phyloP scores from a whole-genome alignment of 2,329 filamentous ascomycete genomes.

The Cercospora sp. region DNA sequence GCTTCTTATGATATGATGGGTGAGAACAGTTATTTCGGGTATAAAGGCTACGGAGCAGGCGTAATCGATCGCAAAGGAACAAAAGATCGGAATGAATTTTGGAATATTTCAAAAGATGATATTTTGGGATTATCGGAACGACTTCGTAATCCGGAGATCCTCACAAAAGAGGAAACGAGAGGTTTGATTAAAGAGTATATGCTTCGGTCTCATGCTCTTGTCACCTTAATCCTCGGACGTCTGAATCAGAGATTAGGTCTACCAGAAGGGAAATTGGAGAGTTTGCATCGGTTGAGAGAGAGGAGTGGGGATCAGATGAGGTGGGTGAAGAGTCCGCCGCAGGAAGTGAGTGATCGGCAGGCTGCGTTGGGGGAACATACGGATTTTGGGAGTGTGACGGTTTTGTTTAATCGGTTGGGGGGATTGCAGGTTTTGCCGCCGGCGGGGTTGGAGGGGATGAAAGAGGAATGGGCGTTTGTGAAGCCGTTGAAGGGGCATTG shows the following conservation, averaged over 20 bases:
- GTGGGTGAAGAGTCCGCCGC: conserved; percentile 53
- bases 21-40: conserved; percentile 55
- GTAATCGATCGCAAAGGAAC: conserved; percentile 52
- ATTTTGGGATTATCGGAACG: conserved; percentile 43
- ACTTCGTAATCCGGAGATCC: conserved; percentile 43
- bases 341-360: conserved; percentile 43
- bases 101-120: conserved; percentile 58
- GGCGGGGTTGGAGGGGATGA: background rate
- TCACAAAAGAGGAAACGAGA: conserved; percentile 42
- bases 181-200: conserved; percentile 48
- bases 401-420: conserved; percentile 58
- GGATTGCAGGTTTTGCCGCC: conserved; percentile 56
- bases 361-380: conserved; percentile 56
- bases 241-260: conserved; percentile 50
- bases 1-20: conserved; percentile 55
- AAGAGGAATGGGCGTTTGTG: conserved; percentile 53
- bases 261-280: conserved; percentile 43
- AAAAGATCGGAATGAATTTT: conserved; percentile 55
- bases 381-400: conserved; percentile 57
- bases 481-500: conserved; percentile 52
- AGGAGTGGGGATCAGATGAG: conserved; percentile 56
- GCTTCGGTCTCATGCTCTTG: conserved; percentile 46
- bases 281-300: conserved; percentile 48
- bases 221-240: conserved; percentile 47
- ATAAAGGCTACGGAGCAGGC: conserved; percentile 38